A percentile compares a stretch with the other conserved stretches of the same genome.
Conservation (phyloP, 495 filamentous ascomycete species). For the Tuber borchii region DNA sequence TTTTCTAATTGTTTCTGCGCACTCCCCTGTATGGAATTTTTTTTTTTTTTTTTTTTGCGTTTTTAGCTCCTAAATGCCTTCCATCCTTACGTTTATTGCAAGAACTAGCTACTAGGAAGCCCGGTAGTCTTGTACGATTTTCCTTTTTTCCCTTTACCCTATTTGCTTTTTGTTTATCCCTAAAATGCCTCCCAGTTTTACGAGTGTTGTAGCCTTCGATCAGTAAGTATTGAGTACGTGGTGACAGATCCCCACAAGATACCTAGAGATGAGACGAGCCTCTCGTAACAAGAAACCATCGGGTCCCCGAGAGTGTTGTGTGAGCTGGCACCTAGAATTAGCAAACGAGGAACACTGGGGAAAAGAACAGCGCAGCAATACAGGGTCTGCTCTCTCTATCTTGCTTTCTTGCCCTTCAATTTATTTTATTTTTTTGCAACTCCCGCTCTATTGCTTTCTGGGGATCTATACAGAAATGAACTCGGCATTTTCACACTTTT, state of each 20-base stretch:
- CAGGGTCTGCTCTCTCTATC: conserved; percentile 21
- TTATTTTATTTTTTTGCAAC: neutral
- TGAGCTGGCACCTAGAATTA: conserved; percentile 33
- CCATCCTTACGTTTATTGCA: neutral
- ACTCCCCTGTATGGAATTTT: neutral
- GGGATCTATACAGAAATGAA: neutral
- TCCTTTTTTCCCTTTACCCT: conserved; percentile 5
- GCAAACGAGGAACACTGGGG: conserved; percentile 24
- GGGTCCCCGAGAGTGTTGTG: conserved; percentile 19
- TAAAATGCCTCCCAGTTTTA: conserved; percentile 4
- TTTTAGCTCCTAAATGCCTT: neutral
- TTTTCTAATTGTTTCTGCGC: neutral
- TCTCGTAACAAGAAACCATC: conserved; percentile 24
- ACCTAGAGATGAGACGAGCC: conserved; percentile 31
- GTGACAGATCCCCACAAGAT: conserved; percentile 26
- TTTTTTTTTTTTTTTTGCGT: conserved; percentile 1
- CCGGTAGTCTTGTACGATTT: neutral
- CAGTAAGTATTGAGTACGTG: conserved; percentile 37
- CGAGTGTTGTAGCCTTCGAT: conserved; percentile 17
- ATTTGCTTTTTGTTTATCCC: conserved; percentile 9
- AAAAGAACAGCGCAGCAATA: conserved; percentile 37
- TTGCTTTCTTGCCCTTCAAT: conserved; percentile 10
- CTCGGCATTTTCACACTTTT: neutral
- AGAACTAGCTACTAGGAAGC: neutral
- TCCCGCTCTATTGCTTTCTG: neutral